Conservation (phyloP, 2,329 filamentous ascomycete genomes). For the Ploettnerulaceae sp. region DNA sequence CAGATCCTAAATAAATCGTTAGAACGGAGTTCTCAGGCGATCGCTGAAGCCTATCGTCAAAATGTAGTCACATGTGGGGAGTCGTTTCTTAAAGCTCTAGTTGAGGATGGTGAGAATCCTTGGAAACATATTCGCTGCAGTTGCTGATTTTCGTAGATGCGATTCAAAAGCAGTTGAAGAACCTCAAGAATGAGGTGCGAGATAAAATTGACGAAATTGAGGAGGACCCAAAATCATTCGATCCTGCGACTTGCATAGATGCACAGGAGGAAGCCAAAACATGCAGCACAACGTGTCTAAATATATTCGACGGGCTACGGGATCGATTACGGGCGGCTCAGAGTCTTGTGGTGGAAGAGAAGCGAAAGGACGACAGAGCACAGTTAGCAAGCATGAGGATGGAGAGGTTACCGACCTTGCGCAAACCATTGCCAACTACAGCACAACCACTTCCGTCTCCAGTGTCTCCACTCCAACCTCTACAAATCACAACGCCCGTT, state of each 20-base stretch:
- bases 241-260: conserved; percentile 20
- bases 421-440: conserved; percentile 13
- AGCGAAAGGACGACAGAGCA: conserved; percentile 14
- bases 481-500: conserved; percentile 2
- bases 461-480: conserved; percentile 7
- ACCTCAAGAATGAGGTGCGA: conserved; percentile 28
- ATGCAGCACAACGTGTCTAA: conserved; percentile 25
- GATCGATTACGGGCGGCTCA: conserved; percentile 17
- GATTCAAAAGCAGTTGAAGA: conserved; percentile 25
- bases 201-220: conserved; percentile 30
- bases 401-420: conserved; percentile 5
- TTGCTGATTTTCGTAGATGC: conserved; percentile 19
- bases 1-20: conserved; percentile 24
- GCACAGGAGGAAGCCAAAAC: conserved; percentile 25
- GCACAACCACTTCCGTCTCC: neutral
- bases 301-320: conserved; percentile 25
- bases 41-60: conserved; percentile 28
- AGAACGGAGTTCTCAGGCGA: conserved; percentile 21
- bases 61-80: conserved; percentile 23
- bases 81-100: conserved; percentile 24
- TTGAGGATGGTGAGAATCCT: conserved; percentile 27
- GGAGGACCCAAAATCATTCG: conserved; percentile 28
- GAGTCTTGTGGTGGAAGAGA: conserved; percentile 1
- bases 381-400: conserved; percentile 16
- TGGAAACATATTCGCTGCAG: neutral